Percentiles rank a stretch among this genome's conserved stretches.
These are phyloP conservation scores for Boechera retrofracta DNA, from an alignment of 345 rosid species.

Conservation along the genomic window DNA sequence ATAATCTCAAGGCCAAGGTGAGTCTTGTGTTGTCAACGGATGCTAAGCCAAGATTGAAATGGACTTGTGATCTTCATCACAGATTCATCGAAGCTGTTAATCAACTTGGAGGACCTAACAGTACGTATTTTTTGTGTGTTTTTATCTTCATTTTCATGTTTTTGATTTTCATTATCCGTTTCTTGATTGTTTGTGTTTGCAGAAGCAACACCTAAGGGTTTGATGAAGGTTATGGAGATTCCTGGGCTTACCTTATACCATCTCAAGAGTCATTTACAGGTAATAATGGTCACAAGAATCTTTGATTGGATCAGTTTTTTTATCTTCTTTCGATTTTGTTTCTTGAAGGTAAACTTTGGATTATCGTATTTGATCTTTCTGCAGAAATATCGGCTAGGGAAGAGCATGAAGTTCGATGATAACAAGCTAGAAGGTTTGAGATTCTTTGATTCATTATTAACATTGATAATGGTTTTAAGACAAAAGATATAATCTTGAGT, in stretches of 20 bases:
- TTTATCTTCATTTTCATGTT: constrained; percentile 18
- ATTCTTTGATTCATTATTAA: constrained; percentile 7
- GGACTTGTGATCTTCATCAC: constrained; percentile 94
- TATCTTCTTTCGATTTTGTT: neutral
- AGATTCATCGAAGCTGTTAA: constrained; percentile 76
- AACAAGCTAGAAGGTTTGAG: constrained; percentile 43
- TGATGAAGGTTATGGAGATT: constrained; percentile 84
- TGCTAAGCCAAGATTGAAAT: constrained; percentile 95
- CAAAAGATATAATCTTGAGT: neutral
- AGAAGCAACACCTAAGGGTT: constrained; percentile 97
- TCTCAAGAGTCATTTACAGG: constrained; percentile 97
- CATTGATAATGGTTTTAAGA: neutral
- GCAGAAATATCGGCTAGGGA: constrained; percentile 93
- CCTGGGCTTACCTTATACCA: constrained; percentile 94
- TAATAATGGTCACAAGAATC: constrained; percentile 4
- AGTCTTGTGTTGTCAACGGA: constrained; percentile 80
- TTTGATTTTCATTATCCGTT: constrained; percentile 11
- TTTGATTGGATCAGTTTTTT: constrained; percentile 13
- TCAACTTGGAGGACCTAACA: constrained; percentile 91
- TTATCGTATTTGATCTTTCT: constrained; percentile 34
- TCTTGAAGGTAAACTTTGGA: constrained; percentile 3
- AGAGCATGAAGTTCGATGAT: constrained; percentile 60
- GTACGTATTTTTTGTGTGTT: constrained; percentile 48
- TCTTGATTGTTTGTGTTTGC: constrained; percentile 29
- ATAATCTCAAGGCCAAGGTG: constrained; percentile 56